Percentiles rank a stretch among this genome's conserved stretches.
phyloP scores from a whole-genome alignment of 2,329 filamentous ascomycete species.

The Fusarium sublunatum region DNA sequence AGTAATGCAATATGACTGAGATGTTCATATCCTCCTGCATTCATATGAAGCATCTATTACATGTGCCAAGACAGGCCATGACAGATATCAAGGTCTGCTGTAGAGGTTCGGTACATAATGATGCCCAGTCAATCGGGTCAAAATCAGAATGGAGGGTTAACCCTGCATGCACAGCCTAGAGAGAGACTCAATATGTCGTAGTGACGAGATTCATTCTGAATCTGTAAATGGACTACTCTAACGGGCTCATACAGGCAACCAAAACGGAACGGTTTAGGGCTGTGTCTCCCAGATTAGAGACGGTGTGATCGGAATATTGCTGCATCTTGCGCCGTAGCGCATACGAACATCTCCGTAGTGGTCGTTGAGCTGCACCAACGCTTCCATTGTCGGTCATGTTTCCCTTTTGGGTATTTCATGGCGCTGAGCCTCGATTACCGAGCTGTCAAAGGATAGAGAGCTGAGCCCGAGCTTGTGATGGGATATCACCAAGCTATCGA shows the following conservation, averaged over 20 bases:
- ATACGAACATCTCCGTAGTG: constrained; percentile 36
- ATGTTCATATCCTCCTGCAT: background rate
- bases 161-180: constrained; percentile 34
- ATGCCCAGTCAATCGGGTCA: constrained; percentile 30
- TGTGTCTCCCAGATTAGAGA: constrained; percentile 32
- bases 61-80: too few relatives aligned
- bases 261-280: constrained; percentile 19
- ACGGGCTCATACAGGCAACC: background rate
- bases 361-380: constrained; percentile 30
- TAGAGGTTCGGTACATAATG: constrained; percentile 1
- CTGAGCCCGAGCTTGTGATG: background rate
- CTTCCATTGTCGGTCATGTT: constrained; percentile 34
- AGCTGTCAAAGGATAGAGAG: constrained; percentile 28
- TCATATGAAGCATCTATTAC: constrained; percentile 13
- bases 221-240: background rate
- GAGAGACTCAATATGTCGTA: background rate
- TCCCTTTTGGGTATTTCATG: constrained; percentile 30
- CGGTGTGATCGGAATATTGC: constrained; percentile 25
- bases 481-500: background rate
- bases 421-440: constrained; percentile 39
- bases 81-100: constrained; percentile 9
- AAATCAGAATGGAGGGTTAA: constrained; percentile 17
- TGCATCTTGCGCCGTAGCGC: constrained; percentile 31
- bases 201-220: background rate
- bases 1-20: background rate